Conservation (phyloP, 345 rosid species). For the Hibiscus tridactylites region DNA sequence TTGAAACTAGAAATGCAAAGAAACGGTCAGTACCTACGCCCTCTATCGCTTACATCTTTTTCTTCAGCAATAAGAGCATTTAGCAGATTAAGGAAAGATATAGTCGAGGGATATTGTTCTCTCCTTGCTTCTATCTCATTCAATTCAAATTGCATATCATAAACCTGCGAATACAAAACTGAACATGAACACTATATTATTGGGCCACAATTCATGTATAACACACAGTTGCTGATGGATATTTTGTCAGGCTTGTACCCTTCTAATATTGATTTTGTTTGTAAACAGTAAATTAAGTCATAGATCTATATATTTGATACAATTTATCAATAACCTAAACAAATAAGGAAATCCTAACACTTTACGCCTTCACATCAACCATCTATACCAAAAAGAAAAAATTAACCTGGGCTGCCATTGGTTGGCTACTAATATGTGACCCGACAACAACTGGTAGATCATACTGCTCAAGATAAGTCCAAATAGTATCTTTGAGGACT, state of each 20-base stretch:
- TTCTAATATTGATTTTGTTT: not conserved
- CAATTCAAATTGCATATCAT: slow-evolving; percentile 95
- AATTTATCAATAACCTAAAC: not conserved
- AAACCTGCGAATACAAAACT: slow-evolving; percentile 41
- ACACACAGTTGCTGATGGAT: not conserved
- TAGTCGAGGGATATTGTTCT: slow-evolving; percentile 83
- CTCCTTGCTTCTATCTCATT: slow-evolving; percentile 96
- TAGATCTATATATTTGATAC: not conserved
- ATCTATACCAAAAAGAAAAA: not conserved
- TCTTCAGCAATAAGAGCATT: slow-evolving; percentile 84
- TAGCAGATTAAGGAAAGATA: slow-evolving; percentile 80
- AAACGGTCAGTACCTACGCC: slow-evolving; percentile 58
- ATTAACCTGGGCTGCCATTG: slow-evolving; percentile 50
- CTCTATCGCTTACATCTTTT: slow-evolving; percentile 77
- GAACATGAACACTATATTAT: not conserved
- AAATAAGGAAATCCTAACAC: not conserved
- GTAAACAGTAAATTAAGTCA: not conserved
- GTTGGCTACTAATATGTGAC: slow-evolving; percentile 38
- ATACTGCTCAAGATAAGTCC: slow-evolving; percentile 89
- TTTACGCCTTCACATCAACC: slow-evolving; percentile 8
- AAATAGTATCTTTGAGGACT: slow-evolving; percentile 57
- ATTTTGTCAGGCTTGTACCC: not conserved
- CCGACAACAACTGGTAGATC: slow-evolving; percentile 92
- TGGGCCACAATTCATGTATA: not conserved
- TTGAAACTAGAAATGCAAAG: slow-evolving; percentile 11